These are phyloP conservation scores for Nicotiana knightiana DNA, from an alignment of 257 asterid genomes.

Conservation along the genomic window DNA sequence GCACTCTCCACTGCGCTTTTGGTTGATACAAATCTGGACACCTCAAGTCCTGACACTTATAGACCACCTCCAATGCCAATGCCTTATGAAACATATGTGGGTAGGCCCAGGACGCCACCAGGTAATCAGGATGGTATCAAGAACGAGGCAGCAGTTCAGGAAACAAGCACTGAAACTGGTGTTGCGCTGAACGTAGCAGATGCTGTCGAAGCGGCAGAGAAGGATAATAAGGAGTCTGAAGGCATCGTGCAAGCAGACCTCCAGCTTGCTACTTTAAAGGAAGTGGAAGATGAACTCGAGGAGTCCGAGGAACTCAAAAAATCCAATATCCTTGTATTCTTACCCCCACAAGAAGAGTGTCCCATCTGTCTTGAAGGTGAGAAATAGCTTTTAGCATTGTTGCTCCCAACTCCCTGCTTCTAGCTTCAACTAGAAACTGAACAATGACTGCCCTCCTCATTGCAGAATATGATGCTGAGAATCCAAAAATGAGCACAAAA, in stretches of 20 bases:
- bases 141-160: conserved; percentile 35
- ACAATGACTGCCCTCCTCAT: conserved; percentile 3
- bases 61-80: conserved; percentile 76
- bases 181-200: conserved; percentile 34
- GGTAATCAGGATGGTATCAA: conserved; percentile 37
- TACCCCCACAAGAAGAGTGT: conserved; percentile 59
- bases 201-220: conserved; percentile 32
- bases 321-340: conserved; percentile 30
- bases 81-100: conserved; percentile 56
- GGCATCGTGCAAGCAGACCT: conserved; percentile 26
- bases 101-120: conserved; percentile 38
- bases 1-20: conserved; percentile 54
- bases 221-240: conserved; percentile 47
- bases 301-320: conserved; percentile 54
- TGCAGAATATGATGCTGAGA: conserved; percentile 81
- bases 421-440: not conserved
- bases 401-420: not conserved
- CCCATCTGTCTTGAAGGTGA: conserved; percentile 96
- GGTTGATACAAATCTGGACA: conserved; percentile 86
- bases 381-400: not conserved
- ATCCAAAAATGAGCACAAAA: conserved; percentile 77
- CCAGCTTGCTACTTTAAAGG: conserved; percentile 35
- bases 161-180: conserved; percentile 26
- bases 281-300: conserved; percentile 40
- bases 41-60: conserved; percentile 76